These are phyloP conservation scores for Tilletia caries DNA, from an alignment of 1,284 basidiomycete species.

Conservation along the genomic window DNA sequence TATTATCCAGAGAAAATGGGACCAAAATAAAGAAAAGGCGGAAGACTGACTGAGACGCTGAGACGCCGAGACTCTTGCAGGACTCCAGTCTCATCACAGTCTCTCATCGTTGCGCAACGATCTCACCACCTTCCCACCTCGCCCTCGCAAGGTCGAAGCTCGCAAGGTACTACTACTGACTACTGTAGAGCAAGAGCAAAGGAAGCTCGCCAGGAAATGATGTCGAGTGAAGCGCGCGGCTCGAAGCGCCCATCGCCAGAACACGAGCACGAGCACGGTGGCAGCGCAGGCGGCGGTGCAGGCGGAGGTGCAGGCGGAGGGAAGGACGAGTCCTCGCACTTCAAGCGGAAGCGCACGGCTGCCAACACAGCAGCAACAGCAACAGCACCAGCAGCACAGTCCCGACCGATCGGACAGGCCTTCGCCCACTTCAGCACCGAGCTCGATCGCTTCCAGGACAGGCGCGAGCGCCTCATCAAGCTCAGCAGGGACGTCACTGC, in stretches of 20 bases:
- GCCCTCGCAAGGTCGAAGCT: too few relatives aligned
- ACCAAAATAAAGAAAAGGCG: too few relatives aligned
- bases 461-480: conserved; percentile 75
- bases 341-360: neutral
- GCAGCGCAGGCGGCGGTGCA: neutral
- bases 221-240: neutral
- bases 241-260: neutral
- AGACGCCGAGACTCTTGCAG: too few relatives aligned
- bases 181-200: neutral
- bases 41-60: too few relatives aligned
- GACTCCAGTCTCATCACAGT: too few relatives aligned
- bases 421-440: conserved; percentile 43
- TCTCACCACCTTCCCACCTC: too few relatives aligned
- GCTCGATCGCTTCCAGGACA: conserved; percentile 51
- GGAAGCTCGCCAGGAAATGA: too few relatives aligned
- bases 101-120: too few relatives aligned
- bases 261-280: neutral
- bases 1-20: too few relatives aligned
- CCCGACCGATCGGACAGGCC: conserved; percentile 12
- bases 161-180: too few relatives aligned
- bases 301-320: neutral
- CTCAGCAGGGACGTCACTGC: conserved; percentile 75
- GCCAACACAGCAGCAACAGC: neutral
- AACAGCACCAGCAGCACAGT: conserved; percentile 28
- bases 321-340: conserved; percentile 55